Evolutionary conservation across 2,329 filamentous ascomycete species (phyloP), one percentile per base, ranked within the genome.

Genomic region (Dactylellina haptotyla): DNA sequence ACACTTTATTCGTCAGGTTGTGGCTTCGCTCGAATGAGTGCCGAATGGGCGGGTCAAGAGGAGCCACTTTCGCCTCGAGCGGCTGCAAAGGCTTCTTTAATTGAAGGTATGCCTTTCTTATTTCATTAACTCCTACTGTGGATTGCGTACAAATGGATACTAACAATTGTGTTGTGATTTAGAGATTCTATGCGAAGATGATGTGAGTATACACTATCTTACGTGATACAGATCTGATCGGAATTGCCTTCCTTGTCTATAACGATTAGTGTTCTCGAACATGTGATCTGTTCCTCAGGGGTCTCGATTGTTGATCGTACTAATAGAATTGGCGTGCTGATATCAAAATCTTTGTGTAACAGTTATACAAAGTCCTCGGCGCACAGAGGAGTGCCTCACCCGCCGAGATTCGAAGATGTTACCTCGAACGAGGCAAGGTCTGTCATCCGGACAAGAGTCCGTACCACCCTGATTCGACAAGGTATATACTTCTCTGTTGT

Each of bases 381-480:
- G 80, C 80, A 48, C 61, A 77, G 16, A 73, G 79, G 53, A 76
- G 77, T 43, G 78, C 80, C 45, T 79, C 80, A 12, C 61, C 79
- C n/a, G 75, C 76, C 23, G 81, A 82, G 71, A 77, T 82, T 70
- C 80, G 81, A 76, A 76, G 80, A 77, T 79, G 79, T 64, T 82
- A 82, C 73, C 79, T 82, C 73, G 80, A 82, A 66, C 77, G 81
- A 23, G 80, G 78, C 18, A 82, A 81, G 76, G 79, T 82, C 71
- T 80, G 80, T 59, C 81, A 82, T 67, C 81, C 81, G 14, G 81
- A 82, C 73, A 81, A 80, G 76, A 78, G 78, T 6, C 81, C 81
- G 4, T 79, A 79, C 56, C 80, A 82, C 62, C 77, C 79, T 28
- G 75, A 77, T 23, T 82, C 81, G 5, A 82, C 81, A 1, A 79